Conservation (phyloP, 2,329 filamentous ascomycete species). For the Paraphoma chrysanthemicola region DNA sequence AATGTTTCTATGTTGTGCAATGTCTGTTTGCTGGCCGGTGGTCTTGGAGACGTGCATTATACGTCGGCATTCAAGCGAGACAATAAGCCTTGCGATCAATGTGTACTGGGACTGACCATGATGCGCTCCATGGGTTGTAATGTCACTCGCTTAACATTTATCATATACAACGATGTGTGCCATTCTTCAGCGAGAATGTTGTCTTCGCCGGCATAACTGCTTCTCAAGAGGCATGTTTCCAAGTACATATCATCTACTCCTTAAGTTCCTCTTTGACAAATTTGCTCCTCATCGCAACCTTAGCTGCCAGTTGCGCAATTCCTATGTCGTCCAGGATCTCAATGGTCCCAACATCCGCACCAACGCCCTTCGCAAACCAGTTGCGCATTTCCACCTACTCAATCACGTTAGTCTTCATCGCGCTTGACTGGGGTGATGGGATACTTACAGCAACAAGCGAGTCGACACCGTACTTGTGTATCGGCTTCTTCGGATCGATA, state of each 20-base stretch:
- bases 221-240: no score
- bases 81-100: no score
- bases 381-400: constrained; percentile 27
- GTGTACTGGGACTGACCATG: no score
- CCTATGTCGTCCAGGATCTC: constrained; percentile 19
- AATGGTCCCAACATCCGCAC: constrained; percentile 12
- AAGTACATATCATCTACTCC: not conserved
- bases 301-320: constrained; percentile 13
- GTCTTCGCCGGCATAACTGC: no score
- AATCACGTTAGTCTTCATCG: not conserved
- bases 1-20: no score
- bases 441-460: constrained; percentile 23
- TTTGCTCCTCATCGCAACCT: constrained; percentile 14
- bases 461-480: constrained; percentile 34
- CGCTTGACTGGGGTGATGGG: not conserved
- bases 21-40: no score
- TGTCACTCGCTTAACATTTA: no score
- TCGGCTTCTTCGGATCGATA: constrained; percentile 26
- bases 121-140: no score
- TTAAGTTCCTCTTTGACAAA: constrained; percentile 2
- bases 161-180: no score
- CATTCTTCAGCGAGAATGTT: no score
- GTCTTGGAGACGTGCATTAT: no score
- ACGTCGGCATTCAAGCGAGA: no score
- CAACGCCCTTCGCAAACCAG: constrained; percentile 22